phyloP scores from a whole-genome alignment of 805 yeast genomes.

The Yarrowia sp. region DNA sequence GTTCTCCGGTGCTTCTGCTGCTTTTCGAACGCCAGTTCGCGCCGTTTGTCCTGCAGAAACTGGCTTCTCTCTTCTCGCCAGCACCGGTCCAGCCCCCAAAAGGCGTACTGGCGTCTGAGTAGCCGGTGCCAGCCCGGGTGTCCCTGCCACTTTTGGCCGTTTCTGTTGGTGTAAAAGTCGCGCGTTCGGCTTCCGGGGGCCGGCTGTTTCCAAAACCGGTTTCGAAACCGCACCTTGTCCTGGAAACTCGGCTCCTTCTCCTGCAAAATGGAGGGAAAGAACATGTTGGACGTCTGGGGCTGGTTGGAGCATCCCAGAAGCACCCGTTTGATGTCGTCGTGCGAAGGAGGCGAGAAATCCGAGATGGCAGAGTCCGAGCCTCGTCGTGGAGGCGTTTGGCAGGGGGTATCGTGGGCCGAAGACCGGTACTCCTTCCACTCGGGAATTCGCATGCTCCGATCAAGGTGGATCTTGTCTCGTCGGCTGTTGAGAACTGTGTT shows the following conservation, averaged over 20 bases:
- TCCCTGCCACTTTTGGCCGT: slow-evolving; percentile 39
- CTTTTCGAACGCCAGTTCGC: slow-evolving; percentile 44
- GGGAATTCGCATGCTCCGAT: slow-evolving; percentile 25
- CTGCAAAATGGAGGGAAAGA: slow-evolving; percentile 8
- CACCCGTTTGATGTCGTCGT: slow-evolving; percentile 14
- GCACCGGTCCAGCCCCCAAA: slow-evolving; percentile 42
- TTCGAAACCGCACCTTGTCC: slow-evolving; percentile 35
- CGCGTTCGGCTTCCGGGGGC: slow-evolving; percentile 42
- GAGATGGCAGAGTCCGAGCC: slow-evolving; percentile 21
- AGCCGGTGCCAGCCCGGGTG: slow-evolving; percentile 46
- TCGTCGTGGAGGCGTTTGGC: slow-evolving; percentile 12
- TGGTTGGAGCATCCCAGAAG: neutral
- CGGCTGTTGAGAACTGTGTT: slow-evolving; percentile 24
- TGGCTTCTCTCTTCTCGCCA: slow-evolving; percentile 45
- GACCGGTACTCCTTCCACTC: slow-evolving; percentile 31
- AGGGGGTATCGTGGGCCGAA: slow-evolving; percentile 18
- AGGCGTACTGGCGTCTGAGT: slow-evolving; percentile 43
- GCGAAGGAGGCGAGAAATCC: slow-evolving; percentile 13
- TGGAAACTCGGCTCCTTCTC: slow-evolving; percentile 13
- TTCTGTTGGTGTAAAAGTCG: slow-evolving; percentile 31
- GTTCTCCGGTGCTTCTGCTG: slow-evolving; percentile 44
- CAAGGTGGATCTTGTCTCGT: slow-evolving; percentile 30
- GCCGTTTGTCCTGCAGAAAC: slow-evolving; percentile 44
- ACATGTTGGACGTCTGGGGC: slow-evolving; percentile 13
- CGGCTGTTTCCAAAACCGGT: slow-evolving; percentile 42